Conservation (phyloP, 176 grass and related monocot species). For the Sorghum bicolor region DNA sequence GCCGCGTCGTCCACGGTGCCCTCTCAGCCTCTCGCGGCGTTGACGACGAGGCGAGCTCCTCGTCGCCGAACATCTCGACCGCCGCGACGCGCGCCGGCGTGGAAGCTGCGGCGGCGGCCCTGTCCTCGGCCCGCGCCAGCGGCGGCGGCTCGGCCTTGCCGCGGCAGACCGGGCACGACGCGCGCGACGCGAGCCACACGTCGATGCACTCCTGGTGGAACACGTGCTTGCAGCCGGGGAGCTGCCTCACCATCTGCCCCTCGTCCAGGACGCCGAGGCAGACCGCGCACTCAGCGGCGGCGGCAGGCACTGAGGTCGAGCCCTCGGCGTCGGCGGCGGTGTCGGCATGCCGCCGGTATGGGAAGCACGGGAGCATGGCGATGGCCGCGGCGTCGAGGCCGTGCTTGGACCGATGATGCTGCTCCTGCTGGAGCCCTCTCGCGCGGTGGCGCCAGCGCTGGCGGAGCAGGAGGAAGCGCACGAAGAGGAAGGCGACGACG, state of each 20-base stretch:
- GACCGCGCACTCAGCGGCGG: constrained; percentile 48
- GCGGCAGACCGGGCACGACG: constrained; percentile 67
- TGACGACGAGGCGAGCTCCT: background rate
- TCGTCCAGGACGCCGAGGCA: constrained; percentile 58
- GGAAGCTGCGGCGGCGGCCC: background rate
- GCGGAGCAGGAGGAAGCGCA: constrained; percentile 18
- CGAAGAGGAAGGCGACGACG: constrained; percentile 39
- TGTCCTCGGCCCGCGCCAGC: background rate
- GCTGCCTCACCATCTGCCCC: constrained; percentile 52
- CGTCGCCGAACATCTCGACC: background rate
- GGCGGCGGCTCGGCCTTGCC: constrained; percentile 28
- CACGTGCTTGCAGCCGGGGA: constrained; percentile 53
- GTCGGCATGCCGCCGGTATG: background rate
- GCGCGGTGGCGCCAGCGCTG: background rate
- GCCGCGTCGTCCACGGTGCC: background rate
- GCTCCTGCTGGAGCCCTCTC: background rate
- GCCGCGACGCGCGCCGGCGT: background rate
- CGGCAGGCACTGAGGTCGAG: background rate
- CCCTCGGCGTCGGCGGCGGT: background rate
- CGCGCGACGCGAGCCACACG: constrained; percentile 52
- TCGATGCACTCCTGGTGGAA: constrained; percentile 68
- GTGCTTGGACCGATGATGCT: constrained; percentile 3
- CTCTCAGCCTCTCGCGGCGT: constrained; percentile 9
- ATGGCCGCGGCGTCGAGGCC: constrained; percentile 62
- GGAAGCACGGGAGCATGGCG: constrained; percentile 54